Evolutionary conservation across 75 land plant species (phyloP).

Genomic region (Chamaecyparis obtusa): DNA sequence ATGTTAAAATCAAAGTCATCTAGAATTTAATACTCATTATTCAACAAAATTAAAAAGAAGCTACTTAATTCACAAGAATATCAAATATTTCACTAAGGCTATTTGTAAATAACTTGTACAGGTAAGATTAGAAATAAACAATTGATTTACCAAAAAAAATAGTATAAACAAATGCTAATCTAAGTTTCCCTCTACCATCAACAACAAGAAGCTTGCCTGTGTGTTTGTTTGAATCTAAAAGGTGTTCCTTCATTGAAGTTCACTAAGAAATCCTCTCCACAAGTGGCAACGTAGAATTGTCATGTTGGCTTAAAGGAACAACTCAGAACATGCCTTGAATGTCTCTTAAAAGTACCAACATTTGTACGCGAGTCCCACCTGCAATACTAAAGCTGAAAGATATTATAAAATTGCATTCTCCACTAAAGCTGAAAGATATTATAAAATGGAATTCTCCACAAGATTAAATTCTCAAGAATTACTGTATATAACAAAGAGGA

Average conservation of each 20-base stretch:
- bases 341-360: constrained; percentile 95
- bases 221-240: constrained; percentile 86
- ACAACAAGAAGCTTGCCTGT: constrained; percentile 51
- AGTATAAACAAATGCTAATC: not conserved
- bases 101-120: not conserved
- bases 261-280: constrained; percentile 95
- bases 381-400: constrained; percentile 16
- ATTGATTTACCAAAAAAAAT: not conserved
- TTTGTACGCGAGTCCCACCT: constrained; percentile 99
- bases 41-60: not conserved
- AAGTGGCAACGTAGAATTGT: constrained; percentile 88
- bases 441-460: not conserved
- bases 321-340: constrained; percentile 91
- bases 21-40: not conserved
- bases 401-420: no score
- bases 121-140: not conserved
- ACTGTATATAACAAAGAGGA: not conserved
- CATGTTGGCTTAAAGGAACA: constrained; percentile 93
- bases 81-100: not conserved
- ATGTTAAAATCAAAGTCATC: not conserved
- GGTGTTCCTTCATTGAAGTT: constrained; percentile 99
- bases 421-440: no score
- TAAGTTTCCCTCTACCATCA: not conserved
- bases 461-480: not conserved
- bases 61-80: not conserved